Percentiles rank a stretch among this genome's conserved stretches.
Evolutionary conservation across 768 basidiomycete genomes (phyloP).

Genomic region (Strobilomyces confusus): DNA sequence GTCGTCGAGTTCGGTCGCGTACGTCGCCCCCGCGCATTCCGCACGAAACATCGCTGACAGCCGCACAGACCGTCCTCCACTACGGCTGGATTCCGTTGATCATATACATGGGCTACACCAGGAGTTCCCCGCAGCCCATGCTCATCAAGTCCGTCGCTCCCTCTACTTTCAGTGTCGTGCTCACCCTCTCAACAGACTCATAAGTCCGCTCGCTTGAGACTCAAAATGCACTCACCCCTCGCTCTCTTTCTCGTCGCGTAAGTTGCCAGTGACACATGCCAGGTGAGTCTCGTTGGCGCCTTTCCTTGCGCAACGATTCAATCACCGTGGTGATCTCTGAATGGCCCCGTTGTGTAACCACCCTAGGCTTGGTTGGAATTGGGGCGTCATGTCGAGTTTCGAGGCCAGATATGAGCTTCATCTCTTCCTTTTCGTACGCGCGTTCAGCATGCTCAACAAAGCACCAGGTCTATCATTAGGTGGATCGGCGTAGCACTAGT

Average conservation of each 20-base stretch:
- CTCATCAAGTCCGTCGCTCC: slow-evolving; percentile 83
- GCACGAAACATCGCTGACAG: slow-evolving; percentile 1
- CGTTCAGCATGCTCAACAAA: slow-evolving; percentile 1
- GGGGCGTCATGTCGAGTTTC: slow-evolving; percentile 52
- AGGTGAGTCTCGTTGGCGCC: slow-evolving; percentile 28
- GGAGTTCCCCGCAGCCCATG: slow-evolving; percentile 91
- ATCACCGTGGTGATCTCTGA: slow-evolving; percentile 48
- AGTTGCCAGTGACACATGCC: background rate
- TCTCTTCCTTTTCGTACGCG: background rate
- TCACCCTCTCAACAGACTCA: slow-evolving; percentile 53
- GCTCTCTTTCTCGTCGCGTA: background rate
- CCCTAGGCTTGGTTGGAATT: slow-evolving; percentile 44
- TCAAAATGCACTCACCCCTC: slow-evolving; percentile 8
- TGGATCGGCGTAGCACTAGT: slow-evolving; percentile 1
- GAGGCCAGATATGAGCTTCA: slow-evolving; percentile 86
- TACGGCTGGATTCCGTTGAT: slow-evolving; percentile 97
- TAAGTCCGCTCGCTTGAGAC: slow-evolving; percentile 85
- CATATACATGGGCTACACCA: slow-evolving; percentile 91
- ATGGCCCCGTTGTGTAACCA: slow-evolving; percentile 44
- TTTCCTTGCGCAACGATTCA: slow-evolving; percentile 43
- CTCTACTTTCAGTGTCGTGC: background rate
- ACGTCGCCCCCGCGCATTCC: slow-evolving; percentile 30
- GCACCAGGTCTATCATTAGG: slow-evolving; percentile 7
- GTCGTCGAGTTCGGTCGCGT: slow-evolving; percentile 80
- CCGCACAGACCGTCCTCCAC: slow-evolving; percentile 74